Base-by-base conservation (phyloP, 306 rosid species). In the Pyrus pyrifolia region DNA sequence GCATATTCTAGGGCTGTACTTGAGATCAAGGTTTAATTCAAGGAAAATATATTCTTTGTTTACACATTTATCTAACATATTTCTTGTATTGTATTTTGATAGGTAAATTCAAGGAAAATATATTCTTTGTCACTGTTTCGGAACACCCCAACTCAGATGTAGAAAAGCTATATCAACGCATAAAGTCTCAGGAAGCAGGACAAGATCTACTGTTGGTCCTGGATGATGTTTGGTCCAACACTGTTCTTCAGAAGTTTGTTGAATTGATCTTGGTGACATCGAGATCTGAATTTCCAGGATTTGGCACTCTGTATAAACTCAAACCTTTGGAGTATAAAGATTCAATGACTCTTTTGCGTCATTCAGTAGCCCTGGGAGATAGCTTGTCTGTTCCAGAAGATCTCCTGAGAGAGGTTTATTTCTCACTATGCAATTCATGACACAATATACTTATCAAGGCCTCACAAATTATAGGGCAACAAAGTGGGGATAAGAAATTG, bases 181-280 rank as follows among this genome's bases (percentile, higher is more conserved):
- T 45, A 46, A 69, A 60, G 57, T 6, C 29, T 22, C 52, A 33
- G 69, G 57, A 67, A 55, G 72, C 79, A 67, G 74, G 71, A 68
- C 17, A 27, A 19, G 60, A 27, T 21, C 51, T 83, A 6, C 18
- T 91, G 79, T 58, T 89, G 81, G 89, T 91, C 17, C 46, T 91
- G 21, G 97, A 91, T 59, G 89, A 87, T 77, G 92, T 91, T 76
- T 83, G 84, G 89, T 51, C 60, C 0, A 82, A 72, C 11, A 80
- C 53, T 38, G 80, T 91, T 76, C 73, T 89, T 61, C 86, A 89
- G 2, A 83, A 76, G 6, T 80, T 89, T 57, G 87, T 86, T 1
- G 68, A 81, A 38, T 65, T 89, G 46, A 80, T 89, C 76, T 62
- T 93, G 70, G 92, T 88, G 68, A 91, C 93, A 58, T 93, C 97